These are phyloP conservation scores for Plantago major DNA, from an alignment of 257 asterid species.

Conservation along the genomic window DNA sequence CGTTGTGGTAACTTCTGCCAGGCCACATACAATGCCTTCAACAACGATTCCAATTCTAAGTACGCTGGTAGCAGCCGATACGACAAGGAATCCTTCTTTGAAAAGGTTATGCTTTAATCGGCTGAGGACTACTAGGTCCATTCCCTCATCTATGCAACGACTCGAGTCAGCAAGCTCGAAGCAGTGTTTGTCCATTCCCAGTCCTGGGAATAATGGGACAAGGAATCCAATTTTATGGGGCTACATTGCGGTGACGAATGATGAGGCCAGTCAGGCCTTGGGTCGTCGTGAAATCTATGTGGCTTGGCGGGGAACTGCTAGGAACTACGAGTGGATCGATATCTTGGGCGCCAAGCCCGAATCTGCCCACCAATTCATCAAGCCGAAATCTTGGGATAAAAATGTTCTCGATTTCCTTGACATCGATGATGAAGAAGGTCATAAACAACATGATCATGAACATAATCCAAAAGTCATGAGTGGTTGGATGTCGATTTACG, in stretches of 20 bases:
- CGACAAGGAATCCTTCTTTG: constrained; percentile 65
- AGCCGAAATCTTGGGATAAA: constrained; percentile 12
- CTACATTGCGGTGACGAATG: constrained; percentile 57
- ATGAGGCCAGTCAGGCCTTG: constrained; percentile 31
- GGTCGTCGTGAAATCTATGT: constrained; percentile 77
- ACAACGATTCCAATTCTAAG: constrained; percentile 73
- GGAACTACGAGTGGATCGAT: constrained; percentile 68
- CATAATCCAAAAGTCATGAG: constrained; percentile 48
- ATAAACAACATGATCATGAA: constrained; percentile 15
- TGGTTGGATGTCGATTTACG: constrained; percentile 64
- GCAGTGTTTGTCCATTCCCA: constrained; percentile 56
- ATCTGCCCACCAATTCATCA: constrained; percentile 35
- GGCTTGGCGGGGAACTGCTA: constrained; percentile 69
- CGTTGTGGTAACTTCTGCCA: constrained; percentile 89
- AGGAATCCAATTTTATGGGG: constrained; percentile 90
- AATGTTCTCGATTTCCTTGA: not conserved
- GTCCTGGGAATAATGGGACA: constrained; percentile 70
- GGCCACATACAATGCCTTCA: constrained; percentile 86
- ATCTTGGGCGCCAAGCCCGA: constrained; percentile 42
- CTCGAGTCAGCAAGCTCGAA: constrained; percentile 29
- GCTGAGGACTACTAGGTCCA: constrained; percentile 44
- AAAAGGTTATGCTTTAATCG: constrained; percentile 45
- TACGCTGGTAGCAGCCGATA: constrained; percentile 82
- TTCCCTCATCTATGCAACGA: constrained; percentile 73
- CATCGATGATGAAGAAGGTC: constrained; percentile 1